phyloP scores from a whole-genome alignment of 2,329 filamentous ascomycete species.

The Neocucurbitaria cava region DNA sequence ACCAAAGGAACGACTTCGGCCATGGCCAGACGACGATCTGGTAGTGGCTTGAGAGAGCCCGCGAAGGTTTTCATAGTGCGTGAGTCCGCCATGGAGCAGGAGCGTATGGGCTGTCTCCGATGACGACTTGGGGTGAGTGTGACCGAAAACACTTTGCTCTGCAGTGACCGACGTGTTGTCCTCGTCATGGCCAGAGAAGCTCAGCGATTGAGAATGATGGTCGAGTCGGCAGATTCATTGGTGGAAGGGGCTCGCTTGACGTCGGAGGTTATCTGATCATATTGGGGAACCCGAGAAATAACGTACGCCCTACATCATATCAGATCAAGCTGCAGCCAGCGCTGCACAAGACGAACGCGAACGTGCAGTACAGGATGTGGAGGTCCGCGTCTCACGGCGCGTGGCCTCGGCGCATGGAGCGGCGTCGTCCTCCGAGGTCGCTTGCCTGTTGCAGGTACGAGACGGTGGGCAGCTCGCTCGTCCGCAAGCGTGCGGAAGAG shows the following conservation, averaged over 20 bases:
- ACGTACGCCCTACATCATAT: slow-evolving; percentile 3
- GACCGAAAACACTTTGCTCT: not conserved
- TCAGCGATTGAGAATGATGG: not conserved
- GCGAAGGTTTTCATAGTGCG: not conserved
- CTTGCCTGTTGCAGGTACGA: slow-evolving; percentile 7
- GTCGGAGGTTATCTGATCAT: not conserved
- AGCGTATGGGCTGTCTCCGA: not conserved
- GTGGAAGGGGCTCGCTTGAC: not conserved
- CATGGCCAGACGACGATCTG: slow-evolving; percentile 4
- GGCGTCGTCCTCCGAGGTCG: slow-evolving; percentile 25
- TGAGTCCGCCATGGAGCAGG: not conserved
- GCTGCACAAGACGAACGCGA: slow-evolving; percentile 13
- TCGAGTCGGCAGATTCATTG: not conserved
- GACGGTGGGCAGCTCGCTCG: slow-evolving; percentile 4
- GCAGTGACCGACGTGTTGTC: not conserved
- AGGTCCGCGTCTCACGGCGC: slow-evolving; percentile 22
- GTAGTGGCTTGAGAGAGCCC: slow-evolving; percentile 6
- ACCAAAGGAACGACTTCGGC: slow-evolving; percentile 14
- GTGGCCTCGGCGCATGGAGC: slow-evolving; percentile 21
- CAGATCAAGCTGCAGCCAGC: slow-evolving; percentile 21
- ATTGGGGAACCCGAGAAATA: slow-evolving; percentile 3
- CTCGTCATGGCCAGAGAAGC: not conserved
- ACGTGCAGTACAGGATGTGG: slow-evolving; percentile 20
- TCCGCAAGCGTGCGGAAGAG: not conserved
- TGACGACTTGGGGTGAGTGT: not conserved